A percentile compares a stretch with the other conserved stretches of the same genome.
Evolutionary conservation across 257 asterid genomes (phyloP).

Genomic region (Verbascum thapsus): DNA sequence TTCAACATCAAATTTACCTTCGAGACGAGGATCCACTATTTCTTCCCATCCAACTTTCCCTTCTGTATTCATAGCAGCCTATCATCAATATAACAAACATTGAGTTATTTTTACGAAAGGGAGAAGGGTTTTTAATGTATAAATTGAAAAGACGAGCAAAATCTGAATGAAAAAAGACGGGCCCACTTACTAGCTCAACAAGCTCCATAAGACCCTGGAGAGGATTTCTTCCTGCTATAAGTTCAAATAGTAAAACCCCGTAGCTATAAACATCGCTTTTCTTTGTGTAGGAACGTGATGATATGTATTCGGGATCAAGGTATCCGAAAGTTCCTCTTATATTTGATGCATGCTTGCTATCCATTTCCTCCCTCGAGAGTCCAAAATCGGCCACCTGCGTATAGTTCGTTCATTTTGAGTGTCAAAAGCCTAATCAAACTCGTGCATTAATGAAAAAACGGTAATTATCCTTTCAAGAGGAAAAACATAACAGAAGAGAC

Average conservation of each 20-base stretch:
- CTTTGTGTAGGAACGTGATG: conserved; percentile 74
- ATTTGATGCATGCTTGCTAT: conserved; percentile 52
- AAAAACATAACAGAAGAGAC: conserved; percentile 18
- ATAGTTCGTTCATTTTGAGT: conserved; percentile 20
- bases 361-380: conserved; percentile 79
- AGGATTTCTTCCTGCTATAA: conserved; percentile 76
- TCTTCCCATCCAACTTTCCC: conserved; percentile 87
- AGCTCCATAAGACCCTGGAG: conserved; percentile 77
- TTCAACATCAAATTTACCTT: conserved; percentile 57
- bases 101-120: background rate
- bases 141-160: too few species aligned
- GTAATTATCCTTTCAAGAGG: conserved; percentile 7
- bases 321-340: conserved; percentile 81
- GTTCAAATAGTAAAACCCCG: conserved; percentile 78
- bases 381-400: conserved; percentile 88
- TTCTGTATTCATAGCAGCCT: conserved; percentile 84
- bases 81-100: conserved; percentile 23
- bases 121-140: background rate
- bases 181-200: conserved; percentile 65
- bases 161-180: background rate
- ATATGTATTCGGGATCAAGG: conserved; percentile 83
- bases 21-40: conserved; percentile 67
- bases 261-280: conserved; percentile 81
- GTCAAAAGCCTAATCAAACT: background rate
- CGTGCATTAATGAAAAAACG: background rate